A percentile compares a stretch with the other conserved stretches of the same genome.
Conservation (phyloP, 2,329 filamentous ascomycete species). For the Pseudocercospora musae region DNA sequence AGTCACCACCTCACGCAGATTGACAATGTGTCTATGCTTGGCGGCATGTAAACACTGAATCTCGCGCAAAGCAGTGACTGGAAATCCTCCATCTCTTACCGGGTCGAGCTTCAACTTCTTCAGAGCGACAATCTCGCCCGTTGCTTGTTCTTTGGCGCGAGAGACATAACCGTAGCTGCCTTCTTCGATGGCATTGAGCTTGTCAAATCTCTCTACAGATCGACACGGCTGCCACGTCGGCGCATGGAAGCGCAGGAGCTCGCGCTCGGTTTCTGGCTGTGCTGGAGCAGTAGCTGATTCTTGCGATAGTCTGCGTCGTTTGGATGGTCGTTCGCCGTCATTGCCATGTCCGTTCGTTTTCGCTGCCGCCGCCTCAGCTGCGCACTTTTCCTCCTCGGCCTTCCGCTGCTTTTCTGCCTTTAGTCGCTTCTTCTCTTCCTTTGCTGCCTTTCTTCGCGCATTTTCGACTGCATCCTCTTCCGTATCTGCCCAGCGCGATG, state of each 20-base stretch:
- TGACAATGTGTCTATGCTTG: constrained; percentile 77
- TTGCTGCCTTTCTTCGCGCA: constrained; percentile 71
- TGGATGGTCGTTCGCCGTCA: constrained; percentile 48
- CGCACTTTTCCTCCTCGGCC: constrained; percentile 51
- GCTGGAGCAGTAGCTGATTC: constrained; percentile 33
- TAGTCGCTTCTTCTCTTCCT: constrained; percentile 80
- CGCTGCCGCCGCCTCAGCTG: constrained; percentile 32
- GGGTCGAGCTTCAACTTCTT: constrained; percentile 91
- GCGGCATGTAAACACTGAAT: constrained; percentile 86
- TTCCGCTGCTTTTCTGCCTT: constrained; percentile 79
- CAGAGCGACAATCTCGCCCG: constrained; percentile 79
- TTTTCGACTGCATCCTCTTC: constrained; percentile 76
- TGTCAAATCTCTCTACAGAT: constrained; percentile 83
- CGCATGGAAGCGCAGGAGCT: constrained; percentile 68
- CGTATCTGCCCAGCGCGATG: constrained; percentile 82
- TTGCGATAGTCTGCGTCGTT: constrained; percentile 61
- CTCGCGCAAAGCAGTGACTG: constrained; percentile 88
- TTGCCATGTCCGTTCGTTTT: constrained; percentile 27
- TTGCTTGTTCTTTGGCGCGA: constrained; percentile 69
- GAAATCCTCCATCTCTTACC: constrained; percentile 70
- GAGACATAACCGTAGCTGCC: constrained; percentile 95
- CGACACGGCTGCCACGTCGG: constrained; percentile 68
- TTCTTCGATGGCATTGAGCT: constrained; percentile 95
- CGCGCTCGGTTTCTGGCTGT: constrained; percentile 43
- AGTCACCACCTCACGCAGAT: constrained; percentile 72